Evolutionary conservation across 768 basidiomycete species (phyloP), one percentile per base, ranked within the genome.

Genomic region (Russula earlei): DNA sequence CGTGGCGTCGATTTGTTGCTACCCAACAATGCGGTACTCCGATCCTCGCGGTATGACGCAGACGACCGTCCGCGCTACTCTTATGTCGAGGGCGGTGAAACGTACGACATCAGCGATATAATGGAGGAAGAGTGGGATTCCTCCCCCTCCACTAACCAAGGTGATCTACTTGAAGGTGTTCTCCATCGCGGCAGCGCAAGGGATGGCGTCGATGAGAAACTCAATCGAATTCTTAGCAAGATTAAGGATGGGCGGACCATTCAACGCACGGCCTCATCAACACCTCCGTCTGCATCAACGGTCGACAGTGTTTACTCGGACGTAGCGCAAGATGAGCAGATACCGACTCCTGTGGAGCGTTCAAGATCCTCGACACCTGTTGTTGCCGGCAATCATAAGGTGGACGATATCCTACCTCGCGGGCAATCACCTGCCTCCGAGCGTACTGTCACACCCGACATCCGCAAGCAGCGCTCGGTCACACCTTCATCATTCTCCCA

Each of bases 21-120:
- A 2, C 88, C 89, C 2, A 89, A 90, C 5, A 87, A 87, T 58
- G 88, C 83, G 0, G 81, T 89, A 65, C 76, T 98, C 10, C 85
- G 95, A 29, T 93, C 91, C 63, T 83, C 87, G 6, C 76, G 91
- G 7, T 82, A 84, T 60, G 81, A 90, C 20, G 67, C 71, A 5
- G 81, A 78, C 40, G 86, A 90, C 60, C 74, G 76, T 44, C 85
- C 92, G 72, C 84, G 94, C 0, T 99, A 99, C 68, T 96, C 94
- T 37, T 97, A 91, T 67, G 87, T 97, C 40, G 85, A 91, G 59
- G 91, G 93, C 59, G 95, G 93, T 2, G 90, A 90, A 71, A 87
- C 86, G 0, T 87, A 84, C 64, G 95, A 98, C 68, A 91, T 98
- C 67, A 92, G 90, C 64, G 87, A 95, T 60, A 85, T 96, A 48